Evolutionary conservation across 192 early-diverging fungal species (phyloP).

Genomic region (Dissophora ornata): DNA sequence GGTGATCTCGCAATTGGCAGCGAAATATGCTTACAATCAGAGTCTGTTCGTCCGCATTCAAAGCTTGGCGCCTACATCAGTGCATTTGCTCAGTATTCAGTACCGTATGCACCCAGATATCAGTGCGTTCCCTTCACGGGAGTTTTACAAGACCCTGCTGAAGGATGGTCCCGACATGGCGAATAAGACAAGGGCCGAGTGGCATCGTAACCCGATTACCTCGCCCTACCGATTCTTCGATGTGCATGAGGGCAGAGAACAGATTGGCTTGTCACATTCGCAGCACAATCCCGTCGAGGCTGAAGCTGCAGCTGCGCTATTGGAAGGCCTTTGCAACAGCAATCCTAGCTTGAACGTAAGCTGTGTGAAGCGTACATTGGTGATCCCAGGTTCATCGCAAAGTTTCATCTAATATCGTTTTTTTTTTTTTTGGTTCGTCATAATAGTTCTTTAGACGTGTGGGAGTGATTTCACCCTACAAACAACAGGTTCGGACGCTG

Average conservation of each 20-base stretch:
- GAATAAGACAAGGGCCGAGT: conserved; percentile 68
- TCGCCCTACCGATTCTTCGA: conserved; percentile 87
- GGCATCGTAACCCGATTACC: conserved; percentile 75
- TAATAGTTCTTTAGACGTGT: conserved; percentile 73
- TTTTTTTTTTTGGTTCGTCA: conserved; percentile 4
- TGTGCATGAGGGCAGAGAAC: conserved; percentile 73
- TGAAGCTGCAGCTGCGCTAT: conserved; percentile 74
- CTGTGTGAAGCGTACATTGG: too few species aligned
- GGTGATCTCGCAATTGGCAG: conserved; percentile 78
- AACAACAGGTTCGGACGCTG: conserved; percentile 81
- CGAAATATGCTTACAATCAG: conserved; percentile 82
- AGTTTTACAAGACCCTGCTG: conserved; percentile 85
- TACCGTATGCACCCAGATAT: conserved; percentile 98
- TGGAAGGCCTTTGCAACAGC: conserved; percentile 69
- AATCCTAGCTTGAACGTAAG: conserved; percentile 67
- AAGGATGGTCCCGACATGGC: conserved; percentile 80
- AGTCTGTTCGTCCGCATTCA: conserved; percentile 92
- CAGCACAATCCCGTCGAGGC: conserved; percentile 86
- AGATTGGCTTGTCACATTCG: conserved; percentile 70
- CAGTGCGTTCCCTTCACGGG: conserved; percentile 77
- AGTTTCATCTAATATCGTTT: too few species aligned
- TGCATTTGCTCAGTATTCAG: conserved; percentile 90
- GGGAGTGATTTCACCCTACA: conserved; percentile 95
- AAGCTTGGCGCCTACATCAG: conserved; percentile 66
- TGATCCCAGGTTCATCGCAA: too few species aligned